Base-by-base conservation (phyloP, 257 asterid species). In the Capsicum baccatum region DNA sequence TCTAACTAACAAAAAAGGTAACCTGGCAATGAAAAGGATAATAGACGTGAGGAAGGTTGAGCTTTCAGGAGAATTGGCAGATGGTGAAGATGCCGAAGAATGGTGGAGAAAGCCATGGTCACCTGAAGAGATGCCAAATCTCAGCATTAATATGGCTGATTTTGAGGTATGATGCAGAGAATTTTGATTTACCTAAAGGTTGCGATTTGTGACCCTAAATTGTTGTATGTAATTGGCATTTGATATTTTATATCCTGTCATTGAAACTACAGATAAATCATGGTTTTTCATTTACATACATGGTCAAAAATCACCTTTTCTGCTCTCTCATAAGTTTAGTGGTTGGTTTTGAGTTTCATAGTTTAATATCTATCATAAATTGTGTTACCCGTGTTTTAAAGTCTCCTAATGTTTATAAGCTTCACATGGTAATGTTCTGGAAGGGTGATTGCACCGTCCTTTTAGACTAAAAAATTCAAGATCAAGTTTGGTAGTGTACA, bases 11-110 rank as follows among this genome's bases (percentile, higher is more conserved):
- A 91, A 91, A 88, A 97, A 98, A 89, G 98, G 97, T 79, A 91
- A 91, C 86, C 85, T 94, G 83, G 98, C 99, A 33, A 91, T 94
- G 96, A 91, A 94, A 90, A 94, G 98, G 89, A 91, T 92, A 79
- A 84, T 92, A 70, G 91, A 88, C 81, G 84, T 55, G 84, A 90
- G 97, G 74, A 92, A 84, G 88, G 81, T 11, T 78, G 90, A 85
- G 71, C 68, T 92, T 82, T 86, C 85, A 13, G 80, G 60, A 84
- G 86, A 86, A 79, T 58, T 62, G 37, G 63, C 64, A 62, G 85
- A 85, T 35, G 84, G 78, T 60, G 90, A 83, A 71, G 84, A 84
- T 70, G 79, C 79, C 15, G 93, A 93, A 87, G 95, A 89, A 2
- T 94, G 95, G 97, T 91, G 93, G 96, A 91, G 83, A 87, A 87